Conservation (phyloP, 2,329 filamentous ascomycete genomes). For the Penicillium brasilianum region DNA sequence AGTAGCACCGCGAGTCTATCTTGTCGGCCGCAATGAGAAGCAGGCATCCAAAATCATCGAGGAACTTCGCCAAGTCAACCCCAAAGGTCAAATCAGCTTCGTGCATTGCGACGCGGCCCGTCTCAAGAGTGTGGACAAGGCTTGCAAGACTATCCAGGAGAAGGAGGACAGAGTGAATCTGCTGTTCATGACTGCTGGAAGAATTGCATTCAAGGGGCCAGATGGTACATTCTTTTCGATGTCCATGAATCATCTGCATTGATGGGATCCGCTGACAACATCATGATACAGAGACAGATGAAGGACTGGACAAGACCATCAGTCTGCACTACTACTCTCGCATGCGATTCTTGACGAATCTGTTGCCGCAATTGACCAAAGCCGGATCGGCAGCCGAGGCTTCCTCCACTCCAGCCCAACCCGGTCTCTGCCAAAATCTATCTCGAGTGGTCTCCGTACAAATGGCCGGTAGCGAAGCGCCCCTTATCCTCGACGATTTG, state of each 20-base stretch:
- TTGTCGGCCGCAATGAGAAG: background rate
- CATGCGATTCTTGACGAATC: slow-evolving; percentile 50
- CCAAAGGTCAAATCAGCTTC: background rate
- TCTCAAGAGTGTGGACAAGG: slow-evolving; percentile 2
- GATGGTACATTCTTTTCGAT: slow-evolving; percentile 8
- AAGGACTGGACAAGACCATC: slow-evolving; percentile 55
- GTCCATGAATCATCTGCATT: background rate
- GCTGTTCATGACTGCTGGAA: slow-evolving; percentile 44
- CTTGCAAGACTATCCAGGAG: slow-evolving; percentile 32
- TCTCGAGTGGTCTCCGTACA: slow-evolving; percentile 25
- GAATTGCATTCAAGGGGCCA: slow-evolving; percentile 34
- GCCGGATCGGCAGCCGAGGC: background rate
- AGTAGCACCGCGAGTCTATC: background rate
- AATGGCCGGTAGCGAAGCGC: slow-evolving; percentile 18
- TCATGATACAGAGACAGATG: slow-evolving; percentile 44
- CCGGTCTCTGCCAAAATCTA: slow-evolving; percentile 12
- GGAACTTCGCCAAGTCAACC: slow-evolving; percentile 2
- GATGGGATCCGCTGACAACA: background rate
- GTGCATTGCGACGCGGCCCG: slow-evolving; percentile 2
- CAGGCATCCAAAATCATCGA: background rate
- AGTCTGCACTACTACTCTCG: slow-evolving; percentile 55
- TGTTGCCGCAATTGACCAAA: slow-evolving; percentile 38
- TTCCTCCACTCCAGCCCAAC: background rate
- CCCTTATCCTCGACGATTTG: slow-evolving; percentile 23
- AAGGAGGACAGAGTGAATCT: slow-evolving; percentile 44